phyloP scores from a whole-genome alignment of 257 asterid genomes.

The Mentha longifolia region DNA sequence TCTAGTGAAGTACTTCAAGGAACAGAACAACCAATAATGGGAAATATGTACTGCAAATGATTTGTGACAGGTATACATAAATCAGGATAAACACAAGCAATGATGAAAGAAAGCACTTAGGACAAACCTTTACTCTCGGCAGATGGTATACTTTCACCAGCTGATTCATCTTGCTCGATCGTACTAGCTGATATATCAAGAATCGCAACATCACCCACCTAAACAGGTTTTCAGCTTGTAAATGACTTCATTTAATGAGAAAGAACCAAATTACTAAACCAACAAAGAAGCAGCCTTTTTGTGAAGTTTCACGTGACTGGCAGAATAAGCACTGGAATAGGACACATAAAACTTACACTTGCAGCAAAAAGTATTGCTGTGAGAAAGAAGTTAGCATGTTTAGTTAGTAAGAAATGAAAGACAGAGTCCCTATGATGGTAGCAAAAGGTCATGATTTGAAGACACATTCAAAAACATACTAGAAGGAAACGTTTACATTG shows the following conservation, averaged over 20 bases:
- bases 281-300: slow-evolving; percentile 7
- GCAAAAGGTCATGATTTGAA: background rate
- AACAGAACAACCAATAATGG: background rate
- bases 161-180: slow-evolving; percentile 74
- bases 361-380: background rate
- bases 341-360: background rate
- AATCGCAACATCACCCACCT: slow-evolving; percentile 94
- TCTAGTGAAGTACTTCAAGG: background rate
- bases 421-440: background rate
- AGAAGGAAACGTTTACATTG: background rate
- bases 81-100: slow-evolving; percentile 19
- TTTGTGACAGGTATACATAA: slow-evolving; percentile 13
- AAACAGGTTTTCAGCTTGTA: slow-evolving; percentile 35
- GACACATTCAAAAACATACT: slow-evolving; percentile 9
- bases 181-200: slow-evolving; percentile 89
- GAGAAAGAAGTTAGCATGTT: slow-evolving; percentile 2
- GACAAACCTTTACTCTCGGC: slow-evolving; percentile 92
- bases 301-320: slow-evolving; percentile 7
- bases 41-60: background rate
- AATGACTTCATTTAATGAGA: slow-evolving; percentile 16
- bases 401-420: background rate
- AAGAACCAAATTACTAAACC: background rate
- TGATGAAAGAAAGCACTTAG: slow-evolving; percentile 3
- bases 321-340: slow-evolving; percentile 8
- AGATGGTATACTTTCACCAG: slow-evolving; percentile 73